Conservation (phyloP, 768 basidiomycete genomes). For the Dacryopinax spathularia region DNA sequence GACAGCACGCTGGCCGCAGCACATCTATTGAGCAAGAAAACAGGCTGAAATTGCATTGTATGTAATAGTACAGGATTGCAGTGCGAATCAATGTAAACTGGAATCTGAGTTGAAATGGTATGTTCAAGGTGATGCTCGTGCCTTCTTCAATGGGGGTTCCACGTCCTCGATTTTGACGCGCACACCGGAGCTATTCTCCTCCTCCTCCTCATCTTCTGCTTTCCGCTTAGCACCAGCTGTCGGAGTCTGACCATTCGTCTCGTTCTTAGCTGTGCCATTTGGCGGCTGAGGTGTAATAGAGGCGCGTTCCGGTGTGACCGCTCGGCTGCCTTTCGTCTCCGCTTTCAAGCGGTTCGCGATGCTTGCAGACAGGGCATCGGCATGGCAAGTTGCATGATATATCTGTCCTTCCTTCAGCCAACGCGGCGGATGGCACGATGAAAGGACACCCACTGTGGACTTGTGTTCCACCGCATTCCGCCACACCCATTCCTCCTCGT, state of each 20-base stretch:
- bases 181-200: slow-evolving; percentile 24
- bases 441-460: slow-evolving; percentile 42
- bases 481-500: slow-evolving; percentile 98
- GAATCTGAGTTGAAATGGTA: not conserved
- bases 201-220: slow-evolving; percentile 30
- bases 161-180: slow-evolving; percentile 5
- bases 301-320: not conserved
- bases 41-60: not conserved
- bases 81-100: slow-evolving; percentile 20
- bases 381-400: slow-evolving; percentile 89
- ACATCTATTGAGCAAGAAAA: not conserved
- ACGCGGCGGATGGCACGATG: slow-evolving; percentile 7
- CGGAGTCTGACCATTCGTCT: slow-evolving; percentile 30
- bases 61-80: slow-evolving; percentile 15
- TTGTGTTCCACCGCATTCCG: slow-evolving; percentile 76
- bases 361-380: slow-evolving; percentile 33
- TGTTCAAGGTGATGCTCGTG: slow-evolving; percentile 16
- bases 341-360: slow-evolving; percentile 7
- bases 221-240: slow-evolving; percentile 59
- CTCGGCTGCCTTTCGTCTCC: slow-evolving; percentile 4
- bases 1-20: too few relatives aligned
- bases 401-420: slow-evolving; percentile 35
- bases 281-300: slow-evolving; percentile 1
- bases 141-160: slow-evolving; percentile 17
- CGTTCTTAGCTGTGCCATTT: slow-evolving; percentile 26